Evolutionary conservation across 2,329 filamentous ascomycete genomes (phyloP).

Genomic region (Bipolaris cookei): DNA sequence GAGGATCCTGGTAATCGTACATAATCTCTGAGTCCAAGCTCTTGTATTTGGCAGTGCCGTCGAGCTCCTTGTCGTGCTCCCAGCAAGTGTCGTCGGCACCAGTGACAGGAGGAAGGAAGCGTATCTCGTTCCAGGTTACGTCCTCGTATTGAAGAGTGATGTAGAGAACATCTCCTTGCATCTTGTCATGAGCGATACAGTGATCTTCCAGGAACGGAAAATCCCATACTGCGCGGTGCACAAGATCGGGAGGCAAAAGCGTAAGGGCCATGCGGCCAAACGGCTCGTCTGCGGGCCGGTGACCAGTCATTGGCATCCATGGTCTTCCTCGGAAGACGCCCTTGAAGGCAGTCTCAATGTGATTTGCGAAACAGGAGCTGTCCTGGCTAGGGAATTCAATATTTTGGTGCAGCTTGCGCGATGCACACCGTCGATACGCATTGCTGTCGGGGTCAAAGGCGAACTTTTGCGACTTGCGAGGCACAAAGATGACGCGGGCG

Average conservation of each 20-base stretch:
- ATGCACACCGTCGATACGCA: conserved; percentile 48
- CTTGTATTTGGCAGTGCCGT: conserved; percentile 46
- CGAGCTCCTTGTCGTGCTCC: conserved; percentile 49
- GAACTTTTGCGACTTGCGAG: conserved; percentile 45
- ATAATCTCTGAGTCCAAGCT: conserved; percentile 51
- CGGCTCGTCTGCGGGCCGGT: conserved; percentile 48
- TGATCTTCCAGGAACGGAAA: conserved; percentile 51
- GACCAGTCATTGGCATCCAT: conserved; percentile 51
- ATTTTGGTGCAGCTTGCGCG: conserved; percentile 49
- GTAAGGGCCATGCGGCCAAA: conserved; percentile 50
- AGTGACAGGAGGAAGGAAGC: conserved; percentile 42
- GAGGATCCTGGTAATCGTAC: conserved; percentile 53
- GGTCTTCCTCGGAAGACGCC: conserved; percentile 46
- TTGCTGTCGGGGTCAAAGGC: conserved; percentile 49
- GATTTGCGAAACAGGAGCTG: conserved; percentile 46
- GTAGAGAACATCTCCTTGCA: conserved; percentile 51
- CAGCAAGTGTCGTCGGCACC: conserved; percentile 48
- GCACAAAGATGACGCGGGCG: conserved; percentile 49
- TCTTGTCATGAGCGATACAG: conserved; percentile 52
- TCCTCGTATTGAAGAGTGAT: conserved; percentile 50
- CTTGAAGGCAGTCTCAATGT: conserved; percentile 47
- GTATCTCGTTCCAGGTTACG: conserved; percentile 50
- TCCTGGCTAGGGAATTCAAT: conserved; percentile 48
- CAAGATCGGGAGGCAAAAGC: conserved; percentile 42
- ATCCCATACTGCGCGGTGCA: conserved; percentile 48